phyloP scores from a whole-genome alignment of 768 basidiomycete genomes.

The Naganishia vishniacii region DNA sequence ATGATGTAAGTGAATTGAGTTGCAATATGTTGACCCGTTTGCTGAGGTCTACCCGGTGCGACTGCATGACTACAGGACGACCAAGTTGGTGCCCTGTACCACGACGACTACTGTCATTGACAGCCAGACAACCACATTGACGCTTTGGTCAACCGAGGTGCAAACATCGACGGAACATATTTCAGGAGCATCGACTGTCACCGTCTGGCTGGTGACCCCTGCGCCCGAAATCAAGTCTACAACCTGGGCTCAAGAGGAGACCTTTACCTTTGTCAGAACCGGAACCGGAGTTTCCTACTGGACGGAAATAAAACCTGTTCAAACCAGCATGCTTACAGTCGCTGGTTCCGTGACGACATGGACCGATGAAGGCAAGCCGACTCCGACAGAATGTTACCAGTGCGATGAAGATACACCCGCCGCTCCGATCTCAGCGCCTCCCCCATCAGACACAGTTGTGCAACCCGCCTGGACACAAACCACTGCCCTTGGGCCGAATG shows the following conservation, averaged over 20 bases:
- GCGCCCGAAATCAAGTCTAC: conserved; percentile 15
- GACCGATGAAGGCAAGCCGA: conserved; percentile 6
- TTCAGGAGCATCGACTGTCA: conserved; percentile 12
- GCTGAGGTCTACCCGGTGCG: no score
- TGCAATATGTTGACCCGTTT: no score
- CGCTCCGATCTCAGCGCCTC: not conserved
- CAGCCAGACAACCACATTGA: conserved; percentile 17
- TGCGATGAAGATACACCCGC: not conserved
- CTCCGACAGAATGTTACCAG: not conserved
- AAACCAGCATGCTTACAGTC: conserved; percentile 6
- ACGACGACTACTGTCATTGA: conserved; percentile 25
- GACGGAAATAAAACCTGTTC: conserved; percentile 16
- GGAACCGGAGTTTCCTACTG: conserved; percentile 12
- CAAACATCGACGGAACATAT: conserved; percentile 18
- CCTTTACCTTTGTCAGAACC: conserved; percentile 17
- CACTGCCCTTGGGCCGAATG: not conserved
- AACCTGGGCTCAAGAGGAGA: conserved; percentile 5
- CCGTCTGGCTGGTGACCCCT: conserved; percentile 24
- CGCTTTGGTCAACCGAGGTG: conserved; percentile 17
- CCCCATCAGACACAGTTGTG: not conserved
- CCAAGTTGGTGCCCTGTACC: conserved; percentile 21
- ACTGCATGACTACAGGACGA: not conserved
- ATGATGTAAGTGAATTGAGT: conserved; percentile 14
- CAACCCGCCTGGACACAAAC: conserved; percentile 22
- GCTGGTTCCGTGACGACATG: conserved; percentile 12